Conservation (phyloP, 140 eudicot genomes). For the Ambrosia hybrid region DNA sequence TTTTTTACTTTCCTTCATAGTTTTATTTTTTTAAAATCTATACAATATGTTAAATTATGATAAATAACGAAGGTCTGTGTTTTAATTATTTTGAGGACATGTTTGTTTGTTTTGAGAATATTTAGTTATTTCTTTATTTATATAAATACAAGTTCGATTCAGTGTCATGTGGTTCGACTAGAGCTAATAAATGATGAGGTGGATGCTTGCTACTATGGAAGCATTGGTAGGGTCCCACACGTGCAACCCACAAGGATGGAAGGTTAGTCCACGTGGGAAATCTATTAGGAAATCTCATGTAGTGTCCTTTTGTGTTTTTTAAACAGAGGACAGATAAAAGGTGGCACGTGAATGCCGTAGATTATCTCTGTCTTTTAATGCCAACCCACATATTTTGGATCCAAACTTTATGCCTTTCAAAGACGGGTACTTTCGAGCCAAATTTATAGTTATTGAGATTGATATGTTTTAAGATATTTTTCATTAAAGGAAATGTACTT, state of each 20-base stretch:
- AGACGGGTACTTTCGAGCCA: not conserved
- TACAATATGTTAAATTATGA: too few relatives aligned
- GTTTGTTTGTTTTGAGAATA: not conserved
- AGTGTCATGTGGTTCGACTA: too few relatives aligned
- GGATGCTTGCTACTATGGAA: slow-evolving; percentile 30
- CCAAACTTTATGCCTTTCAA: not conserved
- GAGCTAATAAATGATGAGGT: slow-evolving; percentile 35
- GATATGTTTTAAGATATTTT: not conserved
- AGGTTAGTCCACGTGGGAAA: slow-evolving; percentile 32
- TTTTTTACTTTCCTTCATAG: too few relatives aligned
- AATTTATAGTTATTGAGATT: too few relatives aligned
- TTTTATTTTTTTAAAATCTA: too few relatives aligned
- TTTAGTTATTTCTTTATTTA: not conserved
- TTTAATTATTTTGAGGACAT: not conserved
- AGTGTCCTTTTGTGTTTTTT: slow-evolving; percentile 27
- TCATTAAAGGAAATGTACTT: not conserved
- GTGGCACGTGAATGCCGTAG: slow-evolving; percentile 44
- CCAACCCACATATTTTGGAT: slow-evolving; percentile 25
- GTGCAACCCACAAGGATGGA: slow-evolving; percentile 36
- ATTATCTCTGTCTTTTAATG: slow-evolving; percentile 26
- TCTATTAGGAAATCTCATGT: slow-evolving; percentile 27
- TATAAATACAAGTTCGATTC: not conserved
- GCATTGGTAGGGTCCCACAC: slow-evolving; percentile 39
- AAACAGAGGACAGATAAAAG: slow-evolving; percentile 20
- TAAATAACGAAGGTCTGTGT: not conserved